Evolutionary conservation across 2,329 filamentous ascomycete species (phyloP).

Genomic region (Nigrospora oryzae): DNA sequence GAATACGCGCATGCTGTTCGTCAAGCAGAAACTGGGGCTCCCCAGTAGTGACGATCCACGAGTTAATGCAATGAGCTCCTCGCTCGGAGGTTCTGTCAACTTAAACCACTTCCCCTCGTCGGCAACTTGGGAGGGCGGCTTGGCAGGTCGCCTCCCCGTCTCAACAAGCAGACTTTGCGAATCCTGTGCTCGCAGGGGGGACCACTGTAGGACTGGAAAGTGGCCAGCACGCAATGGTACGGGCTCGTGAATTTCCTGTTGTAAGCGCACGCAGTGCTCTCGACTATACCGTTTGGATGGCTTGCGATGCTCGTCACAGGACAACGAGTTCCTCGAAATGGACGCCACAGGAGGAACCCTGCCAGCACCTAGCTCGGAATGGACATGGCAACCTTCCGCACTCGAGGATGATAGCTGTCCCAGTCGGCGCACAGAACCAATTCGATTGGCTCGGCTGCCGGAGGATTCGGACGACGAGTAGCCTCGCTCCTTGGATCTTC

Average conservation of each 20-base stretch:
- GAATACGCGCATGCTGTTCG: slow-evolving; percentile 1
- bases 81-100: not conserved
- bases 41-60: slow-evolving; percentile 4
- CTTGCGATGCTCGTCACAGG: not conserved
- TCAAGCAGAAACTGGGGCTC: not conserved
- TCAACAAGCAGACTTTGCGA: slow-evolving; percentile 17
- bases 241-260: slow-evolving; percentile 16
- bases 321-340: not conserved
- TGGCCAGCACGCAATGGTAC: slow-evolving; percentile 11
- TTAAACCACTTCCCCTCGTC: slow-evolving; percentile 3
- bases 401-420: no score
- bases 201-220: slow-evolving; percentile 15
- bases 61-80: slow-evolving; percentile 2
- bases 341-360: not conserved
- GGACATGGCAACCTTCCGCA: no score
- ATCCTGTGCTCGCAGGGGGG: slow-evolving; percentile 11
- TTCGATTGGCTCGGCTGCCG: no score
- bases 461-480: no score
- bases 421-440: no score
- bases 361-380: no score
- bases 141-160: slow-evolving; percentile 12
- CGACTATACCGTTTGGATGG: slow-evolving; percentile 1
- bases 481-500: not conserved
- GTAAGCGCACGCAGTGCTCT: slow-evolving; percentile 12
- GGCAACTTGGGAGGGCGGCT: slow-evolving; percentile 3